Evolutionary conservation across 805 yeast species (phyloP).

Genomic region (Candida chilensis): DNA sequence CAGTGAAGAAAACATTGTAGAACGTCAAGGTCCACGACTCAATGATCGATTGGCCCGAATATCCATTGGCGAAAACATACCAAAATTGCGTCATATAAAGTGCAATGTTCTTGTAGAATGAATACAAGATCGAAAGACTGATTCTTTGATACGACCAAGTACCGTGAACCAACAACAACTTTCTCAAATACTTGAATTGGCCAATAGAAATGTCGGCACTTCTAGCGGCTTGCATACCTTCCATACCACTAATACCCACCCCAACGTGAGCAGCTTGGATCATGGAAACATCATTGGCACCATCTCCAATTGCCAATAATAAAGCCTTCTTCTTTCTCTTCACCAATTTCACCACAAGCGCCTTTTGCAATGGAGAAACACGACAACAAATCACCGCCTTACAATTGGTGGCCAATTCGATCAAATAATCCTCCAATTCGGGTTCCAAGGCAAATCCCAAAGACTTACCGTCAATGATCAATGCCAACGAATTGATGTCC

Average conservation of each 20-base stretch:
- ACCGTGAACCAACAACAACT: conserved; percentile 87
- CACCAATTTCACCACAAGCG: conserved; percentile 90
- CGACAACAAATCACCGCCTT: conserved; percentile 97
- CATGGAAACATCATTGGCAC: conserved; percentile 99
- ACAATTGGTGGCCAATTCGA: conserved; percentile 78
- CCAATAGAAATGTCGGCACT: conserved; percentile 97
- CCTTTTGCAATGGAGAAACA: conserved; percentile 96
- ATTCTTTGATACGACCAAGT: conserved; percentile 96
- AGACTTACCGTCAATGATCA: conserved; percentile 92
- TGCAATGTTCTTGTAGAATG: conserved; percentile 93
- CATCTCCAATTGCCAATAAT: conserved; percentile 92
- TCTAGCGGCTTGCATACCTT: conserved; percentile 99
- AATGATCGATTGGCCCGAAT: conserved; percentile 90
- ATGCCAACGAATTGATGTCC: conserved; percentile 73
- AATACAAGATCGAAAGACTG: conserved; percentile 84
- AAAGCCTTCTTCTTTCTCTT: conserved; percentile 71
- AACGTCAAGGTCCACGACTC: conserved; percentile 98
- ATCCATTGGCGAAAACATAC: conserved; percentile 90
- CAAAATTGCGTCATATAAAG: conserved; percentile 97
- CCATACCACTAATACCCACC: conserved; percentile 98
- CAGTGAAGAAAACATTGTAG: conserved; percentile 91
- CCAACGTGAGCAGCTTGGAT: conserved; percentile 99
- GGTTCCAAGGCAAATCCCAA: conserved; percentile 78
- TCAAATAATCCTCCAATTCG: conserved; percentile 66
- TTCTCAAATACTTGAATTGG: conserved; percentile 81